These are phyloP conservation scores for Magnolia kwangsiensis DNA, from an alignment of 164 flowering plant species.

Conservation along the genomic window DNA sequence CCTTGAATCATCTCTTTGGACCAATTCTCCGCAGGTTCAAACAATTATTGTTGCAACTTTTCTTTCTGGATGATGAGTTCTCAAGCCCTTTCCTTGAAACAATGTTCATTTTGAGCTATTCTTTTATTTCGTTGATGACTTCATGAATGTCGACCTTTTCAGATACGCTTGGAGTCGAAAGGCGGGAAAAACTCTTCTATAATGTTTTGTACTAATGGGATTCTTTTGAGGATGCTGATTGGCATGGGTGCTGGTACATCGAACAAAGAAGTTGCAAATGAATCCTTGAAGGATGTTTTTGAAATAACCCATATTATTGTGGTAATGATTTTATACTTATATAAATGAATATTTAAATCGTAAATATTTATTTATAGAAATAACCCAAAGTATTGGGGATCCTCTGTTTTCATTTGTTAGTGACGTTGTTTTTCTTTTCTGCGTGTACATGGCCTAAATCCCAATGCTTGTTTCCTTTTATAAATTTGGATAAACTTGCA, in stretches of 20 bases:
- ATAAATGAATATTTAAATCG: too few species aligned
- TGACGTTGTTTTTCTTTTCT: neutral
- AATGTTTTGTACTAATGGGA: conserved; percentile 91
- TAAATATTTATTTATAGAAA: neutral
- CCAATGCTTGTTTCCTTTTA: neutral
- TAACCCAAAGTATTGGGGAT: neutral
- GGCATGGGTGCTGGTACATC: conserved; percentile 32
- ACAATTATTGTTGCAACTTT: neutral
- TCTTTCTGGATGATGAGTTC: neutral
- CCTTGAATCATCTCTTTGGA: neutral
- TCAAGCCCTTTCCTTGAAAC: neutral
- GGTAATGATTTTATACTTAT: conserved; percentile 36
- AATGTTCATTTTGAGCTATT: neutral
- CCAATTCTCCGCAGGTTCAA: neutral
- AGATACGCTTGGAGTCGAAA: conserved; percentile 88
- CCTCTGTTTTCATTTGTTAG: neutral
- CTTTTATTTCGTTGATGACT: neutral
- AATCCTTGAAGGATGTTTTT: conserved; percentile 20
- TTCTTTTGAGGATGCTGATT: conserved; percentile 72
- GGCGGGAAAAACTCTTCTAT: conserved; percentile 88
- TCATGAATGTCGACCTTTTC: conserved; percentile 6
- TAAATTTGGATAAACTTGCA: neutral
- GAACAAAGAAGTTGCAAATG: conserved; percentile 22
- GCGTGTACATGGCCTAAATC: neutral
- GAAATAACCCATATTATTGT: conserved; percentile 85